Conservation (phyloP, 306 rosid species). For the Hippophae rhamnoides region DNA sequence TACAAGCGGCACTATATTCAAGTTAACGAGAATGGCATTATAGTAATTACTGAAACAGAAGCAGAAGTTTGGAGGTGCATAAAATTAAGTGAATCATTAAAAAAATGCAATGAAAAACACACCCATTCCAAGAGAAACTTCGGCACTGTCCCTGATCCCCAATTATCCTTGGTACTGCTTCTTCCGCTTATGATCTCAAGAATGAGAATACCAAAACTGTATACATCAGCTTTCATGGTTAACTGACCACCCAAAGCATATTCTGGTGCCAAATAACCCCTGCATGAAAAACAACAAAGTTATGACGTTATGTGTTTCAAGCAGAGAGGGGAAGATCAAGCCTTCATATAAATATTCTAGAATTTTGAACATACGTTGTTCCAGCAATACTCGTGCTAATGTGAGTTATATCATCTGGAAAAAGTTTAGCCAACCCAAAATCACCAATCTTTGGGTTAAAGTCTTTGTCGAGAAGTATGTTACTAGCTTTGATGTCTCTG, state of each 20-base stretch:
- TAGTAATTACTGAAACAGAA: background rate
- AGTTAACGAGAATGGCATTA: no score
- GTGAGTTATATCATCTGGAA: conserved; percentile 89
- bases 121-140: conserved; percentile 79
- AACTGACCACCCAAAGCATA: conserved; percentile 91
- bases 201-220: conserved; percentile 81
- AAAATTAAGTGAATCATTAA: conserved; percentile 5
- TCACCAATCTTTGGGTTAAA: conserved; percentile 87
- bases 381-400: conserved; percentile 97
- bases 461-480: conserved; percentile 66
- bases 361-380: conserved; percentile 68
- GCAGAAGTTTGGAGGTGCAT: background rate
- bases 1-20: no score
- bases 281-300: conserved; percentile 29
- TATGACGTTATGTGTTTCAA: background rate
- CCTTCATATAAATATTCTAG: background rate
- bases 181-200: conserved; percentile 78
- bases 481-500: conserved; percentile 94
- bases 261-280: conserved; percentile 97
- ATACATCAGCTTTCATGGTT: conserved; percentile 81
- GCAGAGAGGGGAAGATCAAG: background rate
- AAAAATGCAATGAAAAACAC: conserved; percentile 11
- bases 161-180: conserved; percentile 50
- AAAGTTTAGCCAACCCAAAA: conserved; percentile 92
- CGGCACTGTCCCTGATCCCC: conserved; percentile 36